Evolutionary conservation across 441 rosid genomes (phyloP), one percentile per base, ranked within the genome.

Genomic region (Capsella rubella): DNA sequence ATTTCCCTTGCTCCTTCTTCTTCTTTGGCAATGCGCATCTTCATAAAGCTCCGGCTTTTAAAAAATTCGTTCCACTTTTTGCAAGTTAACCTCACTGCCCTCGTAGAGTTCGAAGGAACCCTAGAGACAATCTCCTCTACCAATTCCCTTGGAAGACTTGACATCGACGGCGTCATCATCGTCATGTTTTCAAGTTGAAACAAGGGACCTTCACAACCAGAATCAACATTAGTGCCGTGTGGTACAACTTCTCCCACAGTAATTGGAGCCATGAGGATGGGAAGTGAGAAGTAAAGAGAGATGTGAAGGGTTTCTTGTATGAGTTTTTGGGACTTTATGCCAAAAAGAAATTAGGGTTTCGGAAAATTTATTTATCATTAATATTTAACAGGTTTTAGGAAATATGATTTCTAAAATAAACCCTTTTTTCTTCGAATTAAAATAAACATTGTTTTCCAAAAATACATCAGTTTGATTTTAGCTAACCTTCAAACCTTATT

Each of bases 141-240:
- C 8, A 25, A 51, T 11, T 51, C 55, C 0, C 3, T 12, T 51
- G 55, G 55, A 5, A 51, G 55, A 51, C 5, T 13, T 6, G 55
- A 51, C 15, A 51, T n/a, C n/a, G n/a, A n/a, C n/a, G n/a, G n/a
- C n/a, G n/a, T n/a, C n/a, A n/a, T 51, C 10, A 34, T 34, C 39
- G 3, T 34, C 27, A 12, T 6, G 3, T 16, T 4, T 6, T 43
- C 49, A 14, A 43, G 14, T 39, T 39, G 43, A 39, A 12, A 39
- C 13, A 39, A 39, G 5, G 14, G 43, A 39, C 43, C 37, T 34
- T 89, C 95, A 43, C 97, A 96, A 32, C 94, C 97, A 13, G 90
- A 70, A 78, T 95, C 97, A 18, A 95, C 69, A 45, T 92, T 85
- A 2, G 85, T 82, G 13, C 97, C 99, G 18, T 94, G 94, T 6